Evolutionary conservation across 495 filamentous ascomycete genomes (phyloP).

Genomic region (Annulohypoxylon maeteangense): DNA sequence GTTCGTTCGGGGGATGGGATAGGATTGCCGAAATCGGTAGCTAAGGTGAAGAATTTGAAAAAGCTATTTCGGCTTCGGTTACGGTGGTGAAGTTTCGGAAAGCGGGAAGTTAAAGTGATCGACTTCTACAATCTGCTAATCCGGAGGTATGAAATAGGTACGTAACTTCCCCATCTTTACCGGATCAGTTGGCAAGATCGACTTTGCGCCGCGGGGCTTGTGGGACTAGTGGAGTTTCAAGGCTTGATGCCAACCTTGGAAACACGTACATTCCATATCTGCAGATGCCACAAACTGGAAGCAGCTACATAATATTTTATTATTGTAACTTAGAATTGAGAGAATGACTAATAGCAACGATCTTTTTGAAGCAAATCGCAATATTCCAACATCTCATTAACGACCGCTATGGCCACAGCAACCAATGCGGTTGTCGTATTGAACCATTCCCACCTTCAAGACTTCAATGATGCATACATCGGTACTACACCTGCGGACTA

Average conservation of each 20-base stretch:
- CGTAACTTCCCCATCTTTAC: neutral
- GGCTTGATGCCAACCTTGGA: neutral
- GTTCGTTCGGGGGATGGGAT: constrained; percentile 8
- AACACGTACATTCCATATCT: neutral
- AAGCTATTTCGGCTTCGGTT: constrained; percentile 28
- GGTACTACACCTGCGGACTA: neutral
- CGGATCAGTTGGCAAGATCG: constrained; percentile 13
- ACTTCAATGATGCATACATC: constrained; percentile 19
- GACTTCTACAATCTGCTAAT: neutral
- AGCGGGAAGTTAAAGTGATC: neutral
- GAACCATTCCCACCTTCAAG: constrained; percentile 5
- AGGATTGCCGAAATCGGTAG: constrained; percentile 2
- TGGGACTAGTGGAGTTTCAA: constrained; percentile 14
- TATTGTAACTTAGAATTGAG: neutral
- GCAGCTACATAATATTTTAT: too few relatives aligned
- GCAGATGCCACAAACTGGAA: neutral
- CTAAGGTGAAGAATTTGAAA: neutral
- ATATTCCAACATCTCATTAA: constrained; percentile 15
- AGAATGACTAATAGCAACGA: neutral
- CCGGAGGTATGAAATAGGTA: constrained; percentile 11
- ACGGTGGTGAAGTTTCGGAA: constrained; percentile 30
- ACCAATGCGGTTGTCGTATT: constrained; percentile 12
- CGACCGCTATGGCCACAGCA: neutral
- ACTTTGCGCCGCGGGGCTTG: constrained; percentile 26
- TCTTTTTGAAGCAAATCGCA: neutral